A percentile compares a stretch with the other conserved stretches of the same genome.
These are phyloP conservation scores for Andrographis paniculata DNA, from an alignment of 305 asterid genomes.

Conservation along the genomic window DNA sequence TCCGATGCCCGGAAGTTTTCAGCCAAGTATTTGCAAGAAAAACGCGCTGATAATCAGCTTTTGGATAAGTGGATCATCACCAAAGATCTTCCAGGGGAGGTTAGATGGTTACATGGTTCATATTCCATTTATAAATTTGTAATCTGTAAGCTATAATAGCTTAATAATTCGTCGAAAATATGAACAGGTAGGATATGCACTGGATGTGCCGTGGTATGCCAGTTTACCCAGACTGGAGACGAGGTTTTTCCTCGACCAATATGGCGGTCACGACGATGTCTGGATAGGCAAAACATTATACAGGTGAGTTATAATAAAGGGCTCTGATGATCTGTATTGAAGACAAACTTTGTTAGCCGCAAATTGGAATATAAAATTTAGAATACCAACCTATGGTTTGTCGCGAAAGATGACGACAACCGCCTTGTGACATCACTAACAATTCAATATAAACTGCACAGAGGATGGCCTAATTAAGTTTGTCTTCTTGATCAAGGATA, in stretches of 20 bases:
- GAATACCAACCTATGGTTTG: background rate
- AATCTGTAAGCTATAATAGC: too few species aligned
- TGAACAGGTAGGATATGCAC: slow-evolving; percentile 66
- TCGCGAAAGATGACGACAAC: background rate
- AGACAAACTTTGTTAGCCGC: too few species aligned
- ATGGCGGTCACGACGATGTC: slow-evolving; percentile 80
- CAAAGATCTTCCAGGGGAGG: slow-evolving; percentile 90
- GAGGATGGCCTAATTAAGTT: too few species aligned
- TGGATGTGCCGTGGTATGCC: slow-evolving; percentile 80
- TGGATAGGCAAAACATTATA: slow-evolving; percentile 97
- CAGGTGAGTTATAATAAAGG: slow-evolving; percentile 61
- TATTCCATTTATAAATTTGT: too few species aligned
- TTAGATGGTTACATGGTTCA: too few species aligned
- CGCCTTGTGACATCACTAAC: background rate
- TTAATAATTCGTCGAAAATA: too few species aligned
- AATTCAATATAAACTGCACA: too few species aligned
- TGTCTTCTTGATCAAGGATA: too few species aligned
- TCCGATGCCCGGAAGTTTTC: slow-evolving; percentile 42
- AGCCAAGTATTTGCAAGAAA: slow-evolving; percentile 34
- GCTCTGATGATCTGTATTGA: too few species aligned
- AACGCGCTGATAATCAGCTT: slow-evolving; percentile 45
- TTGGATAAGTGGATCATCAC: slow-evolving; percentile 90
- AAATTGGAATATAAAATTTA: background rate
- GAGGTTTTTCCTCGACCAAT: slow-evolving; percentile 61
- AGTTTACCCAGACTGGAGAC: slow-evolving; percentile 76